phyloP scores from a whole-genome alignment of 225 moss, liverwort and hornwort genomes.

The Ulota crispa region DNA sequence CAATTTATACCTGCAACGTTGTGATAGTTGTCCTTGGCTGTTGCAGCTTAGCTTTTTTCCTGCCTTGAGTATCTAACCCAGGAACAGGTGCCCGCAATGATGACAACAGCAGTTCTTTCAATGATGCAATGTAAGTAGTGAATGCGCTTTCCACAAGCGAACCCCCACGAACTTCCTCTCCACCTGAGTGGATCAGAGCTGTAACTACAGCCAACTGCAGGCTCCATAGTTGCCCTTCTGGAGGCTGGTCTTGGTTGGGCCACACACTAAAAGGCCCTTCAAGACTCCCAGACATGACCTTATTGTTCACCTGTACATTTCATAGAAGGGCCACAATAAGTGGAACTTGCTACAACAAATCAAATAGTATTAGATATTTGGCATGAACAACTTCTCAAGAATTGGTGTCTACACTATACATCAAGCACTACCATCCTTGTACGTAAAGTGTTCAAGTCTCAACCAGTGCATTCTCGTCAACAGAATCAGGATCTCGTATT shows the following conservation, averaged over 20 bases:
- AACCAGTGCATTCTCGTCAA: slow-evolving; percentile 3
- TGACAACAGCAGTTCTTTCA: slow-evolving; percentile 72
- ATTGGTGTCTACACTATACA: neutral
- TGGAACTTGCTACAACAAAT: neutral
- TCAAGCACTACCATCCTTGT: neutral
- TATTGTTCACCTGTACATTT: slow-evolving; percentile 42
- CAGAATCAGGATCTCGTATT: neutral
- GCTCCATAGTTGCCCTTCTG: slow-evolving; percentile 78
- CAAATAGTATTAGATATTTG: neutral
- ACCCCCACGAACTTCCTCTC: slow-evolving; percentile 74
- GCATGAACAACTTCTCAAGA: neutral
- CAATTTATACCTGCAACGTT: slow-evolving; percentile 57
- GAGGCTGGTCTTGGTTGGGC: slow-evolving; percentile 65
- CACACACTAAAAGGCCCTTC: slow-evolving; percentile 91
- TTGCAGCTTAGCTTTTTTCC: slow-evolving; percentile 88
- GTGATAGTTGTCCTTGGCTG: slow-evolving; percentile 77
- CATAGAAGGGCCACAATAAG: neutral
- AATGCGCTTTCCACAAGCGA: slow-evolving; percentile 72
- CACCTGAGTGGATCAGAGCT: slow-evolving; percentile 76
- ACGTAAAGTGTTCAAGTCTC: neutral
- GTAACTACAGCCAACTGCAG: slow-evolving; percentile 78
- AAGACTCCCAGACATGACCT: slow-evolving; percentile 47
- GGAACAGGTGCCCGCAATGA: slow-evolving; percentile 80
- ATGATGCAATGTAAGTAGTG: slow-evolving; percentile 64
- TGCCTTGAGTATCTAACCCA: slow-evolving; percentile 66